Evolutionary conservation across 129 eudicot genomes (phyloP).

Genomic region (Chrysanthemum makinoi): DNA sequence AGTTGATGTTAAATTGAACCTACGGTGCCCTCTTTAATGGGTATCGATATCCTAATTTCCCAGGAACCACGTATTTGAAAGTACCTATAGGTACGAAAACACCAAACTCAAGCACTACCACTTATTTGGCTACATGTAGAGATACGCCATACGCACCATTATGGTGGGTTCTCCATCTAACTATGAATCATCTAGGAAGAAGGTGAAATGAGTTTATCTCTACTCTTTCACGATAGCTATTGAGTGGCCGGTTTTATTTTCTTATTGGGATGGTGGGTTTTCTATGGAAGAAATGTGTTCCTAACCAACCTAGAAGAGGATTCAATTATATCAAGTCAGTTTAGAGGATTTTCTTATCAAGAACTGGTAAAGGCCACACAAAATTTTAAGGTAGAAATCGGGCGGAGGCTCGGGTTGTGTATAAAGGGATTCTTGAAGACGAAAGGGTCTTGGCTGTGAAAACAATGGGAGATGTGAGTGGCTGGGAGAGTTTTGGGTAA

Average conservation of each 20-base stretch:
- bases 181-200: not conserved
- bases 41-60: not conserved
- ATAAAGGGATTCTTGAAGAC: slow-evolving; percentile 2
- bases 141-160: not conserved
- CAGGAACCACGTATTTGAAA: not conserved
- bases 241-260: not conserved
- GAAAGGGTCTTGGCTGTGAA: not conserved
- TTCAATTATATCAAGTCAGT: not conserved
- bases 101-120: not conserved
- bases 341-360: not conserved
- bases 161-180: not conserved
- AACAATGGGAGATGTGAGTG: not conserved
- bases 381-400: not conserved
- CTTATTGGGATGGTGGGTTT: not conserved
- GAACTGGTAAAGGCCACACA: not conserved
- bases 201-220: not conserved
- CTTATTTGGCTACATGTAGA: not conserved
- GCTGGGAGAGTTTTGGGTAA: not conserved
- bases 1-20: too few relatives aligned
- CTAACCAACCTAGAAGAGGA: not conserved
- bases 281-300: not conserved
- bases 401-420: not conserved
- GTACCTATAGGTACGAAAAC: not conserved
- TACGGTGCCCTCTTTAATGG: not conserved
- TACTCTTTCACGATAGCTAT: not conserved